A percentile compares a stretch with the other conserved stretches of the same genome.
Conservation (phyloP, 257 asterid species). For the Asclepias syriaca region DNA sequence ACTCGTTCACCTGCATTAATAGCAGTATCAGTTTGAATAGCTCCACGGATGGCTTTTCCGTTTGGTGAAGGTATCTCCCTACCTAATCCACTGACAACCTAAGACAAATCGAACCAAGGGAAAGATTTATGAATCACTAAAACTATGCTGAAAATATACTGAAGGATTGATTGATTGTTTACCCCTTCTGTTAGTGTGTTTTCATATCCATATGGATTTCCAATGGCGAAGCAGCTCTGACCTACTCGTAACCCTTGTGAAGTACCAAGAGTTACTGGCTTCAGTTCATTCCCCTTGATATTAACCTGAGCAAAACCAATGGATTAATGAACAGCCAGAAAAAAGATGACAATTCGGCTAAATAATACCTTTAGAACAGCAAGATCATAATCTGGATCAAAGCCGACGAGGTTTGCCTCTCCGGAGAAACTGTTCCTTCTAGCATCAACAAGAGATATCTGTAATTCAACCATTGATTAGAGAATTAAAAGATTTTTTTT, state of each 20-base stretch:
- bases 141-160: neutral
- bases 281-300: conserved; percentile 56
- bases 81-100: conserved; percentile 91
- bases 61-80: conserved; percentile 95
- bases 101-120: conserved; percentile 15
- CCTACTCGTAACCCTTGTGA: conserved; percentile 67
- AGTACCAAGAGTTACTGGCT: conserved; percentile 55
- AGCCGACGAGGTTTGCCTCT: conserved; percentile 66
- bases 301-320: conserved; percentile 45
- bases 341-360: neutral
- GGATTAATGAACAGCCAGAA: neutral
- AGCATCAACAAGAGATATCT: conserved; percentile 66
- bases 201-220: conserved; percentile 85
- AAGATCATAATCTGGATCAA: conserved; percentile 72
- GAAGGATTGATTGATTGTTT: conserved; percentile 7
- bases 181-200: conserved; percentile 93
- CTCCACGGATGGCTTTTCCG: conserved; percentile 82
- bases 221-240: conserved; percentile 85
- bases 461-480: neutral
- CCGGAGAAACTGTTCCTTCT: conserved; percentile 47
- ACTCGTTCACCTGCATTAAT: conserved; percentile 63
- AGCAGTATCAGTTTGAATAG: conserved; percentile 93
- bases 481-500: neutral
- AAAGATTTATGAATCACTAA: neutral
- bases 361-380: conserved; percentile 71